Base-by-base conservation (phyloP, 2,329 filamentous ascomycete genomes). In the Sporothrix brunneoviolacea region DNA sequence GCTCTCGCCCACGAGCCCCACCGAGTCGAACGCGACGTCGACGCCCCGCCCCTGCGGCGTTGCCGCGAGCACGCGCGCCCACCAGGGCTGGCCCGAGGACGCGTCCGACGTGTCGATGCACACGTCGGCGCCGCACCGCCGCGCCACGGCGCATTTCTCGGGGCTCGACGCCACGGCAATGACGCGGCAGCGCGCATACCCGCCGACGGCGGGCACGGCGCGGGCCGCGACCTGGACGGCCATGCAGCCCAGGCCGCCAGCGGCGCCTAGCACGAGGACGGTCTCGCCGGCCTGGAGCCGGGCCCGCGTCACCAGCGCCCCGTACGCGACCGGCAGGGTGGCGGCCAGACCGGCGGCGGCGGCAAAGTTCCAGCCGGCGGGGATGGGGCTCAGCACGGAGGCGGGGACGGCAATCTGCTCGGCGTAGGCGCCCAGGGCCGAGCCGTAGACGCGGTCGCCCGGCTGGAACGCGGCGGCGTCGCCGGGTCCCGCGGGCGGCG, bases 1-100 rank as follows among this genome's bases (percentile, higher is more conserved):
- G 35, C 74, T 76, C 52, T 70, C 70, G 53, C 75, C 70, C 8
- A 82, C 75, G 21, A 77, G 67, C 1, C 79, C 79, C 10, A 82
- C 77, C 8, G 73, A 70, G 63, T 83, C 79, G 57, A 76, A 77
- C 12, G 82, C 74, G 0, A 80, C 68, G 63, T 83, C 72, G 2
- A 77, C 78, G 0, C 79, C 79, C 27, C 67, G 64, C 0, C 71
- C 70, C 1, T 61, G 55, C 32, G 35, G 33, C 0, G 76, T 81
- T 18, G 73, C 54, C 3, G 64, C 61, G n/a, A 71, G 63, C 3
- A 83, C 72, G 13, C 66, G 58, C n/a, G 73, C 64, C 58, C 72
- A 73, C 80, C 79, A 83, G 36, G 41, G 48, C 0, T 64, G 52
- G 12, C 24, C 41, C 16, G 24, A 44, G 2, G 45, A n/a, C 35